Evolutionary conservation across 78 protist genomes (phyloP).

Genomic region (Carpediemonas membranifera): DNA sequence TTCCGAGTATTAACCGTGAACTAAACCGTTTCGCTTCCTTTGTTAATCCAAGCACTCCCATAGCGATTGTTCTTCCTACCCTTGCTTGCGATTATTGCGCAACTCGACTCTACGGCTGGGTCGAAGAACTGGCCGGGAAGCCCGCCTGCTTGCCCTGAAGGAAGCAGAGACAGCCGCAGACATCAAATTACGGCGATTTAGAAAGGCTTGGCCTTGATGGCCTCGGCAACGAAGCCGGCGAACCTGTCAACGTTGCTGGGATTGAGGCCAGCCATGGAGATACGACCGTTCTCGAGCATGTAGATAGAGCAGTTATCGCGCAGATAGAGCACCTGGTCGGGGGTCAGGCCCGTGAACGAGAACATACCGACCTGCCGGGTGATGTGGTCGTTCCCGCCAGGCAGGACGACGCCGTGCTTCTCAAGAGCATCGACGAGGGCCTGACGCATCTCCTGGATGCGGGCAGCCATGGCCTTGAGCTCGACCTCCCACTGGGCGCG

Average conservation of each 20-base stretch:
- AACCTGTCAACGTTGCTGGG: constrained; percentile 17
- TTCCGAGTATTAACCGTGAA: no score
- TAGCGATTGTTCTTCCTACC: no score
- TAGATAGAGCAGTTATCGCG: constrained; percentile 52
- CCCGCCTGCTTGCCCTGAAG: no score
- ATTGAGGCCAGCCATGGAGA: constrained; percentile 75
- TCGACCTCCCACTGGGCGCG: constrained; percentile 52
- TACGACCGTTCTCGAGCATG: constrained; percentile 79
- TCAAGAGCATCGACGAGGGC: not conserved
- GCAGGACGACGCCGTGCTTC: not conserved
- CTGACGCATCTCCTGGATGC: constrained; percentile 29
- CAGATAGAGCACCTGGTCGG: constrained; percentile 15
- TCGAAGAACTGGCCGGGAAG: no score
- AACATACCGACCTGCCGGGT: constrained; percentile 95
- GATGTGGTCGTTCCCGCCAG: constrained; percentile 51
- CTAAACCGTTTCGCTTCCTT: no score
- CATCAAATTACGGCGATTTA: no score
- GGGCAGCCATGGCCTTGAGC: constrained; percentile 54
- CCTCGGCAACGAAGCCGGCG: constrained; percentile 2
- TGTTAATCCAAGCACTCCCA: no score
- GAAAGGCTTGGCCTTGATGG: not conserved
- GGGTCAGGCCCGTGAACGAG: constrained; percentile 73
- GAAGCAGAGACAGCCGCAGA: no score
- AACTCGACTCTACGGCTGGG: no score
- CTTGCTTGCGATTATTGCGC: no score